These are phyloP conservation scores for Puccinia polysora DNA, from an alignment of 1,284 basidiomycete species.

Conservation along the genomic window DNA sequence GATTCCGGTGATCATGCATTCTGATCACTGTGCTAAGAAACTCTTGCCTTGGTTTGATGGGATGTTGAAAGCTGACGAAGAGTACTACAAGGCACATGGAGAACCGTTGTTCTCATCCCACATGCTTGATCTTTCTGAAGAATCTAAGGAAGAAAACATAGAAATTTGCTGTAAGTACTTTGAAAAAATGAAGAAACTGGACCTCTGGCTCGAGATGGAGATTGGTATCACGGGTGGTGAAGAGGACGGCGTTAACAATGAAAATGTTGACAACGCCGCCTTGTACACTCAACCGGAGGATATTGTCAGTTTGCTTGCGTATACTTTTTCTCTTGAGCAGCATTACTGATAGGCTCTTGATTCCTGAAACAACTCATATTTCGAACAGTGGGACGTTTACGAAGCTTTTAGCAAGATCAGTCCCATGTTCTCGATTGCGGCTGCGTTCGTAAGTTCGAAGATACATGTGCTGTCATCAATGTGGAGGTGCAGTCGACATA, in stretches of 20 bases:
- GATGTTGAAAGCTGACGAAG: slow-evolving; percentile 95
- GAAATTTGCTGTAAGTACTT: slow-evolving; percentile 91
- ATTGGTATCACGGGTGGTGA: slow-evolving; percentile 99
- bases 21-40: slow-evolving; percentile 98
- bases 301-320: slow-evolving; percentile 55
- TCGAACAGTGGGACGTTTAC: slow-evolving; percentile 71
- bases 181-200: slow-evolving; percentile 84
- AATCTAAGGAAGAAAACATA: slow-evolving; percentile 96
- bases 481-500: no score
- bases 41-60: slow-evolving; percentile 98
- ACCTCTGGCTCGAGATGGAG: slow-evolving; percentile 99
- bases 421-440: slow-evolving; percentile 93
- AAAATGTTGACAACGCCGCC: slow-evolving; percentile 82
- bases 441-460: slow-evolving; percentile 62
- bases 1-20: slow-evolving; percentile 88
- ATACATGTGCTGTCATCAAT: not conserved
- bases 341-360: not conserved
- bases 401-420: slow-evolving; percentile 74
- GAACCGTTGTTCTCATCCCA: slow-evolving; percentile 85
- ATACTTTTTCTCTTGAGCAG: not conserved
- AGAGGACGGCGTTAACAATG: slow-evolving; percentile 79
- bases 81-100: slow-evolving; percentile 80
- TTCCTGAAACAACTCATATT: not conserved
- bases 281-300: slow-evolving; percentile 98
- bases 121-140: slow-evolving; percentile 99